Percentiles rank a stretch among this genome's conserved stretches.
Evolutionary conservation across 208 protist genomes (phyloP).

Genomic region (Wallacemonas collosoma): DNA sequence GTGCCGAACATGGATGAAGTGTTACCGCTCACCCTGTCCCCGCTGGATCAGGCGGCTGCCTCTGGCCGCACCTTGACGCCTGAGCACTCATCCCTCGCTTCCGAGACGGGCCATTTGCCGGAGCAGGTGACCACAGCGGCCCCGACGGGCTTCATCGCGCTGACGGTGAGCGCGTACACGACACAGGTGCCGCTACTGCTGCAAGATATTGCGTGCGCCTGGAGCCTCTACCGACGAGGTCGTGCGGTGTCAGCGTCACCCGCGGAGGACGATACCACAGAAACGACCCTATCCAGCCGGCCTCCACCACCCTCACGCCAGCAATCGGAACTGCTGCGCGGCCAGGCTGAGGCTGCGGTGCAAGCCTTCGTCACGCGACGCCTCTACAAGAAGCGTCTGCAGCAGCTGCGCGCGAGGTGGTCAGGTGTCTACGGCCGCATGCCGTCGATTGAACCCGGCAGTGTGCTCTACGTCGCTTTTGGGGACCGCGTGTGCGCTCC

Average conservation of each 20-base stretch:
- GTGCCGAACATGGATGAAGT: conserved; percentile 3
- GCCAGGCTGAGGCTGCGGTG: conserved; percentile 20
- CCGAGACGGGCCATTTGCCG: not conserved
- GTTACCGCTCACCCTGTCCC: conserved; percentile 2
- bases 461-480: not conserved
- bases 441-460: not conserved
- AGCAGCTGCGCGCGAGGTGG: not conserved
- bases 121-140: not conserved
- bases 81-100: not conserved
- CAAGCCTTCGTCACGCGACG: conserved; percentile 23
- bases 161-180: conserved; percentile 22
- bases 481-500: conserved; percentile 3
- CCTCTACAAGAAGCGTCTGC: conserved; percentile 6
- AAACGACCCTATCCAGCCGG: not conserved
- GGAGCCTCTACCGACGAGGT: conserved; percentile 22
- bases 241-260: not conserved
- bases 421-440: not conserved
- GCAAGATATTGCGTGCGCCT: conserved; percentile 50
- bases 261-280: not conserved
- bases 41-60: not conserved
- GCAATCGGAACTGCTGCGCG: conserved; percentile 23
- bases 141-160: not conserved
- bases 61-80: not conserved
- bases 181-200: conserved; percentile 50
- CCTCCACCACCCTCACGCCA: not conserved